Evolutionary conservation across 2,329 filamentous ascomycete species (phyloP), one percentile per base, ranked within the genome.

Genomic region (Hypoxylon sp.): DNA sequence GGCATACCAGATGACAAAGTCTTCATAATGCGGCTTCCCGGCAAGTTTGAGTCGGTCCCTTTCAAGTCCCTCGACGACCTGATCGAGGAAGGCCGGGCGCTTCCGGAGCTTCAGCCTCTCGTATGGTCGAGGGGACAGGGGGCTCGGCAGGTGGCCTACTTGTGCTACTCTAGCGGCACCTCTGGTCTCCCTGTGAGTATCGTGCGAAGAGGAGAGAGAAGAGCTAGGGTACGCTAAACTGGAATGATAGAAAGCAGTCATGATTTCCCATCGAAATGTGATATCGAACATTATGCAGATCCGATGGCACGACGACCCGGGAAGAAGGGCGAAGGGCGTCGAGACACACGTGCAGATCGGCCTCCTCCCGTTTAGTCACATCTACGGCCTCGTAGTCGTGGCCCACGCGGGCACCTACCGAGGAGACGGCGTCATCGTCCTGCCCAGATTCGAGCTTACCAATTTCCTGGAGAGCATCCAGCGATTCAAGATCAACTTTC

Each of bases 161-260:
- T 92, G 50, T 91, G 88, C 75, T 91, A 89, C 70, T 90, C 87
- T 0, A 89, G 85, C 67, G 89, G 89, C 8, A 92, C 89, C 1
- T 90, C 88, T 3, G 89, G 89, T 2, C 73, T 91, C 40, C 88
- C 88, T 21, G 86, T 87, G 76, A 71, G 69, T 70, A n/a, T n/a
- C n/a, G n/a, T n/a, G n/a, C n/a, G n/a, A n/a, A n/a, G 13, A 24
- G 33, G 17, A 48, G 15, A 20, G n/a, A 48, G 11, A 38, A 10
- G 15, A 18, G 35, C 50, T 55, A 48, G 50, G 26, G 3, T 24
- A 41, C 21, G 17, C 31, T 35, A 17, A 35, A 6, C 18, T 38
- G 4, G 2, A 4, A 26, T 15, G 24, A 15, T 59, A 88, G 85
- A 91, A 91, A 86, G 89, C 87, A 47, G 89, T 92, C 21, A 91